A percentile compares a stretch with the other conserved stretches of the same genome.
These are phyloP conservation scores for Hygrocybe coccinea DNA, from an alignment of 768 basidiomycete species.

Conservation along the genomic window DNA sequence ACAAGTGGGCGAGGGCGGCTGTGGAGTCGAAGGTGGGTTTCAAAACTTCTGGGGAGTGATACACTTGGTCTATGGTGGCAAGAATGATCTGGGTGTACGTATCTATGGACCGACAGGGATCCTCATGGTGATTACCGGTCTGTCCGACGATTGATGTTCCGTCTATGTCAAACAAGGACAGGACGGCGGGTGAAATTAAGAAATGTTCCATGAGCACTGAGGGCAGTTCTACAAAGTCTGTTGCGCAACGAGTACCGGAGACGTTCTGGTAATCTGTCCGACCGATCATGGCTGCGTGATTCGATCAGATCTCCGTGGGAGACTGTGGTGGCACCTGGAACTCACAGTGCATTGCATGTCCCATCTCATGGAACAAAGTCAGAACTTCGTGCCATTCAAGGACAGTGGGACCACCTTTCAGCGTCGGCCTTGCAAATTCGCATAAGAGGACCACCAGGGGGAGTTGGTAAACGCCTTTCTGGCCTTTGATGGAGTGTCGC, in stretches of 20 bases:
- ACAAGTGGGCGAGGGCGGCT: conserved; percentile 51
- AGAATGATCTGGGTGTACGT: conserved; percentile 88
- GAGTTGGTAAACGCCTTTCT: conserved; percentile 73
- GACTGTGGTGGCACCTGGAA: conserved; percentile 12
- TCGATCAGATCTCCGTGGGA: neutral
- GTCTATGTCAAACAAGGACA: conserved; percentile 69
- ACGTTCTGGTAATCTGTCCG: conserved; percentile 97
- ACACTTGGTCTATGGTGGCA: conserved; percentile 81
- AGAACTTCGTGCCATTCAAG: conserved; percentile 91
- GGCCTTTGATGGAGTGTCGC: conserved; percentile 52
- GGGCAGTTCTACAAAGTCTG: conserved; percentile 96
- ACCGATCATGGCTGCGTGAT: conserved; percentile 84
- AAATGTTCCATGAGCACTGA: conserved; percentile 99
- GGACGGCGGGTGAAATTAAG: conserved; percentile 75
- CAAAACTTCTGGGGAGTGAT: conserved; percentile 68
- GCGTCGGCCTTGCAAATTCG: conserved; percentile 68
- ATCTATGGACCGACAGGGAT: conserved; percentile 80
- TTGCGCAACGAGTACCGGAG: conserved; percentile 94
- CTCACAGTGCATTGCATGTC: conserved; percentile 99
- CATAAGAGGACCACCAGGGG: conserved; percentile 89
- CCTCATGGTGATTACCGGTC: conserved; percentile 62
- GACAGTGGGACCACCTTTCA: conserved; percentile 60
- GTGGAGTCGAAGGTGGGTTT: conserved; percentile 71
- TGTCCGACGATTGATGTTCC: conserved; percentile 42
- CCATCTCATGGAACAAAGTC: conserved; percentile 98